Conservation (phyloP, 1,139 yeast species). For the Suhomyces bolitotheri region DNA sequence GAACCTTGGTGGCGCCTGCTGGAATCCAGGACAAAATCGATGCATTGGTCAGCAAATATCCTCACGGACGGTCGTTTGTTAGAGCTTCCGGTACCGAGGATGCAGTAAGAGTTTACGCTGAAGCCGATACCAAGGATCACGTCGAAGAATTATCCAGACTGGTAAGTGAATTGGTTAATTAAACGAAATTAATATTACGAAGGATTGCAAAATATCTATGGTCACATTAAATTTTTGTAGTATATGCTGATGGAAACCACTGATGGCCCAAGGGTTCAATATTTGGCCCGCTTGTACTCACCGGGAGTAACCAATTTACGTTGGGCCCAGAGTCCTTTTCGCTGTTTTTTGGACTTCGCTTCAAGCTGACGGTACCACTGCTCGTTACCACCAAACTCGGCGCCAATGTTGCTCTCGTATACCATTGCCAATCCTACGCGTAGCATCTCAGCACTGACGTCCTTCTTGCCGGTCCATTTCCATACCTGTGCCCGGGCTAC, state of each 20-base stretch:
- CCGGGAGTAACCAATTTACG: conserved; percentile 72
- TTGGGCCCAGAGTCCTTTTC: conserved; percentile 73
- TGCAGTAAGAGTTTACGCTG: conserved; percentile 95
- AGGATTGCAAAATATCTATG: not conserved
- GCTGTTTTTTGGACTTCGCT: conserved; percentile 52
- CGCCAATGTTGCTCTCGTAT: conserved; percentile 78
- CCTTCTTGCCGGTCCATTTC: conserved; percentile 73
- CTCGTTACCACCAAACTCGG: conserved; percentile 84
- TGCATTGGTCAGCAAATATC: conserved; percentile 54
- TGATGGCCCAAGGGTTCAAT: no score
- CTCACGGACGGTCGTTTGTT: conserved; percentile 81
- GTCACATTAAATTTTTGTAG: no score
- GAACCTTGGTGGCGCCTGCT: conserved; percentile 70
- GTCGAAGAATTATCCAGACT: conserved; percentile 34
- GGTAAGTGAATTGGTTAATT: conserved; percentile 34
- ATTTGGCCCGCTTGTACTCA: conserved; percentile 70
- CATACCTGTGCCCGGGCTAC: conserved; percentile 79
- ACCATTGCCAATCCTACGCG: conserved; percentile 81
- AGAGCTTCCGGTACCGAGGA: conserved; percentile 98
- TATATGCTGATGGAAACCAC: no score
- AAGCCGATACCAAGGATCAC: conserved; percentile 55
- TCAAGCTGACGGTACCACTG: conserved; percentile 59
- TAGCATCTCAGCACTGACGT: conserved; percentile 86
- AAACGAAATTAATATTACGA: no score
- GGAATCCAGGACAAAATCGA: conserved; percentile 81